phyloP scores from a whole-genome alignment of 2,329 filamentous ascomycete genomes.

The Arthrobotrys entomopaga region DNA sequence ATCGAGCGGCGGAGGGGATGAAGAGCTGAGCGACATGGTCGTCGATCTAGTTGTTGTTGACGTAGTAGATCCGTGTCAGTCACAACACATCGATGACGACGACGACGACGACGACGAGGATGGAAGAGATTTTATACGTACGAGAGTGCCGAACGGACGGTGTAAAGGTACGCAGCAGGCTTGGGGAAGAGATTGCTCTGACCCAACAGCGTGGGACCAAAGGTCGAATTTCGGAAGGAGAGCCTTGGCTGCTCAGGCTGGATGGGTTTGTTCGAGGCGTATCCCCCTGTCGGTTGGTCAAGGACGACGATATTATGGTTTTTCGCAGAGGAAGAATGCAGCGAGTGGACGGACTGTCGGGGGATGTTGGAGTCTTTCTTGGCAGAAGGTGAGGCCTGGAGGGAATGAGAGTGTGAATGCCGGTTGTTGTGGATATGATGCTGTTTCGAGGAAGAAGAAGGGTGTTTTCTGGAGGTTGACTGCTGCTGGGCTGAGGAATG shows the following conservation, averaged over 20 bases:
- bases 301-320: constrained; percentile 26
- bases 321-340: constrained; percentile 10
- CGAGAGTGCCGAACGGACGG: constrained; percentile 47
- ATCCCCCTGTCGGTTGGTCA: constrained; percentile 48
- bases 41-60: constrained; percentile 44
- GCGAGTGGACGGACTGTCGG: constrained; percentile 22
- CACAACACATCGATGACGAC: constrained; percentile 34
- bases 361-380: constrained; percentile 34
- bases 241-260: constrained; percentile 33
- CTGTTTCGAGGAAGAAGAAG: neutral
- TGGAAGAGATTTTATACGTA: constrained; percentile 15
- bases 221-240: constrained; percentile 49
- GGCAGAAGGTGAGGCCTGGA: constrained; percentile 24
- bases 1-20: constrained; percentile 46
- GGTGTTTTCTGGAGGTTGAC: constrained; percentile 13
- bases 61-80: constrained; percentile 25
- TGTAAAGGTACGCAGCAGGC: constrained; percentile 51
- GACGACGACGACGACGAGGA: neutral
- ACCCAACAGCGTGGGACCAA: constrained; percentile 43
- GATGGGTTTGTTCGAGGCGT: constrained; percentile 50
- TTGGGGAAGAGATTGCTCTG: constrained; percentile 49
- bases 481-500: constrained; percentile 37
- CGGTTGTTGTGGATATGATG: constrained; percentile 6
- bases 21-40: constrained; percentile 37
- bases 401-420: constrained; percentile 22